Evolutionary conservation across 192 early-diverging fungal species (phyloP).

Genomic region (Gaertneriomyces semiglobifer): DNA sequence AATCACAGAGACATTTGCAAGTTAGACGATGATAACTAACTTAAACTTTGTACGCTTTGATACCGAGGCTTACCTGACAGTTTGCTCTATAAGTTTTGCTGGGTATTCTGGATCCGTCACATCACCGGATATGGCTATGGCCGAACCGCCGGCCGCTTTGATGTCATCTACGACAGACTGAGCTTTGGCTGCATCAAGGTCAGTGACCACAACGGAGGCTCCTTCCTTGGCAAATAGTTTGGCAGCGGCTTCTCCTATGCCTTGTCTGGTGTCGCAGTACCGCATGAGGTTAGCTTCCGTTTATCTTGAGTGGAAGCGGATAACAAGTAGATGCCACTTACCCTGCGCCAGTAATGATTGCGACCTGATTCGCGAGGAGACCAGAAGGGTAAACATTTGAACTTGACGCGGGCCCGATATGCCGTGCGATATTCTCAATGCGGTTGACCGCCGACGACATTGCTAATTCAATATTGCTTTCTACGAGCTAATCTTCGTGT

Average conservation of each 20-base stretch:
- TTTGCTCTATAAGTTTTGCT: constrained; percentile 50
- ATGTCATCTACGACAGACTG: constrained; percentile 22
- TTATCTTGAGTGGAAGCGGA: neutral
- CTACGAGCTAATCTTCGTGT: no score
- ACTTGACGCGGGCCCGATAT: no score
- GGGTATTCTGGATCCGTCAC: constrained; percentile 56
- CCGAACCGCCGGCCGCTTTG: constrained; percentile 24
- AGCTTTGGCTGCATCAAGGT: constrained; percentile 39
- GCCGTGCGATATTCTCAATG: no score
- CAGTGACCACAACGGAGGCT: constrained; percentile 16
- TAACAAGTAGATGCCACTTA: constrained; percentile 21
- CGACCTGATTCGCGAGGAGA: constrained; percentile 56
- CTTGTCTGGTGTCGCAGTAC: neutral
- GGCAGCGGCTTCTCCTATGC: constrained; percentile 23
- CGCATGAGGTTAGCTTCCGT: neutral
- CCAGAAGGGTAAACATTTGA: constrained; percentile 17
- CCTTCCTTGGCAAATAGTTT: constrained; percentile 22
- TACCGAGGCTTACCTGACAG: constrained; percentile 41
- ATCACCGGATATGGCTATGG: constrained; percentile 47
- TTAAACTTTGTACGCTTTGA: neutral
- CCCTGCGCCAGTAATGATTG: constrained; percentile 66
- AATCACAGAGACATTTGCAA: neutral
- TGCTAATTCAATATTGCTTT: no score
- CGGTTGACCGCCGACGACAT: no score
- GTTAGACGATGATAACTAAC: neutral